Evolutionary conservation across 148 eudicot species (phyloP), one percentile per base, ranked within the genome.

Genomic region (Diospyros lotus): DNA sequence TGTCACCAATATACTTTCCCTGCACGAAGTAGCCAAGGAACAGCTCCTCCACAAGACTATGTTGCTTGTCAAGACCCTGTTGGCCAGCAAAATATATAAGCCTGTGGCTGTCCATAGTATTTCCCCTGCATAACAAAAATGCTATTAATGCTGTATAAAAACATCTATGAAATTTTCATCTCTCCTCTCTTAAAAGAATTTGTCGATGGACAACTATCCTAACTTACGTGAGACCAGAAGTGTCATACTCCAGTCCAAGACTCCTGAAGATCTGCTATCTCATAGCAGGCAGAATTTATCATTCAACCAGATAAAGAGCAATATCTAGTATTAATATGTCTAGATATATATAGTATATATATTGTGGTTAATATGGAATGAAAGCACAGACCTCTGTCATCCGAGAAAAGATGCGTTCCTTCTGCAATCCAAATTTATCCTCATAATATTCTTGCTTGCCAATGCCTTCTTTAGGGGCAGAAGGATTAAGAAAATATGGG

Each of bases 41-140:
- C 64, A 95, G 82, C 80, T 95, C 96, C 76, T 95, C 99, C 62
- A 86, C 86, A 12, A 95, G 89, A 51, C 83, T 78, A 74, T 92
- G 94, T 76, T 95, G 99, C 82, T 92, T 90, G 73, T 86, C 87
- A 73, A 64, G 77, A 64, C 90, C 90, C 71, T 88, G 94, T 71
- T 85, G 87, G 53, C 99, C 99, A 71, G 99, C 97, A 78, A 90
- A 88, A 76, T 84, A 82, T 82, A 89, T 83, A 15, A 95, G 93
- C 80, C 99, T 86, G 80, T 95, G 97, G 85, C 99, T 95, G 59
- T 95, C 99, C 89, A 89, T 46, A 64, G 91, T 84, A 80, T 78
- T 85, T 74, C 98, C 98, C 78, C 98, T 95, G 76, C 74, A 83
- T 68, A 43, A 9, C 43, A 10, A 44, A 45, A 52, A 59, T 5